These are phyloP conservation scores for Chlorella sorokiniana DNA, from an alignment of 139 green algal genomes.

Conservation along the genomic window DNA sequence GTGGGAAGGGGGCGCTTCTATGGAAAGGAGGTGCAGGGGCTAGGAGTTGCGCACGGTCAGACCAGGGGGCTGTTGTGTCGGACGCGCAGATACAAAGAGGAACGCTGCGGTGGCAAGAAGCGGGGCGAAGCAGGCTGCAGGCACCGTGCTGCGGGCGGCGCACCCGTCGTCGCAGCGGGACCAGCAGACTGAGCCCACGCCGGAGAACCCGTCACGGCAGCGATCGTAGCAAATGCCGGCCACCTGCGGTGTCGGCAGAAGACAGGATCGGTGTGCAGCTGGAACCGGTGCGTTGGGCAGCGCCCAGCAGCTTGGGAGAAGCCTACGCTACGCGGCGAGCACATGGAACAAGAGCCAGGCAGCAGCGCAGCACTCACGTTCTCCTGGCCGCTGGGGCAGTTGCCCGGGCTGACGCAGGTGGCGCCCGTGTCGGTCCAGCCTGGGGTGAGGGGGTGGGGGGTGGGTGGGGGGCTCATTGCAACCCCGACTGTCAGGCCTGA, in stretches of 20 bases:
- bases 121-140: no score
- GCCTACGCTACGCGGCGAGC: background rate
- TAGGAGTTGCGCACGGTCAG: no score
- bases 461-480: background rate
- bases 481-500: background rate
- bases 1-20: no score
- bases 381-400: background rate
- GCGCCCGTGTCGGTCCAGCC: background rate
- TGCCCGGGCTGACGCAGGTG: background rate
- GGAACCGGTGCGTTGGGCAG: background rate
- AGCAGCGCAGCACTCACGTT: background rate
- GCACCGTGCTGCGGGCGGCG: no score
- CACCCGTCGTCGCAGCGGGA: constrained; percentile 3
- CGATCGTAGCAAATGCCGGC: background rate
- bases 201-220: background rate
- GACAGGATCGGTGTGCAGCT: background rate
- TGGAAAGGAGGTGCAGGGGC: no score
- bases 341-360: background rate
- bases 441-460: background rate
- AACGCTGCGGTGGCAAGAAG: no score
- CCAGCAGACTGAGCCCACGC: background rate
- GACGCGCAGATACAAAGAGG: background rate
- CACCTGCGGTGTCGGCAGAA: no score
- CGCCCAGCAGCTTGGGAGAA: background rate
- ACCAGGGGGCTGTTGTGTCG: no score